phyloP scores from a whole-genome alignment of 225 moss, liverwort and hornwort genomes.

The Rhytidiadelphus loreus region DNA sequence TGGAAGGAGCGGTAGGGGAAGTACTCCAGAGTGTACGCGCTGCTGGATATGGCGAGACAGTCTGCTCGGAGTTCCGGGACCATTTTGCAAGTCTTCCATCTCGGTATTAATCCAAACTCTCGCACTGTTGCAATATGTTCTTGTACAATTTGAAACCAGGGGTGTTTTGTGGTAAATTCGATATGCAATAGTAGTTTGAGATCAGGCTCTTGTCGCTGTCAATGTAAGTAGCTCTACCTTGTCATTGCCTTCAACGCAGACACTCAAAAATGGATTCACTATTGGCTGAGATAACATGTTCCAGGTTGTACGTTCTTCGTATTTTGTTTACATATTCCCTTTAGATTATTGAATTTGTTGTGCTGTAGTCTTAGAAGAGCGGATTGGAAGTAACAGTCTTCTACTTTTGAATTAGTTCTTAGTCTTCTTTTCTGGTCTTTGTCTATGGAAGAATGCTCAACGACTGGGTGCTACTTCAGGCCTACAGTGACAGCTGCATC shows the following conservation, averaged over 20 bases:
- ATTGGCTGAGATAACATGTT: too few relatives aligned
- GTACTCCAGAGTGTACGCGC: slow-evolving; percentile 56
- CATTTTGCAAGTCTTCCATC: slow-evolving; percentile 68
- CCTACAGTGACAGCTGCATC: not conserved
- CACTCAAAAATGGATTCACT: not conserved
- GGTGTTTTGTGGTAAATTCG: not conserved
- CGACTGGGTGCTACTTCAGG: not conserved
- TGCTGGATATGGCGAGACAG: slow-evolving; percentile 54
- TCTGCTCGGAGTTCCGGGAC: slow-evolving; percentile 57
- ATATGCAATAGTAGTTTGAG: not conserved
- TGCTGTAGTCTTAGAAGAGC: not conserved
- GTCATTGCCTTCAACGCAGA: not conserved
- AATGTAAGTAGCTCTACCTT: not conserved
- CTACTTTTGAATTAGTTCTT: not conserved
- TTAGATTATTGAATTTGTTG: not conserved
- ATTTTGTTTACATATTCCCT: not conserved
- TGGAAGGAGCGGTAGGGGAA: slow-evolving; percentile 54
- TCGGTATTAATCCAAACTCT: slow-evolving; percentile 23
- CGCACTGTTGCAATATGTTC: not conserved
- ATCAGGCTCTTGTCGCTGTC: not conserved
- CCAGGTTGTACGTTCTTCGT: not conserved
- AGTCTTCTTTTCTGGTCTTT: not conserved
- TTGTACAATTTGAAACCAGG: not conserved
- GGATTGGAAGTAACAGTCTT: not conserved
- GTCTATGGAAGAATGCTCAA: not conserved